Base-by-base conservation (phyloP, 306 rosid genomes). In the Astragalus glycyphyllos region DNA sequence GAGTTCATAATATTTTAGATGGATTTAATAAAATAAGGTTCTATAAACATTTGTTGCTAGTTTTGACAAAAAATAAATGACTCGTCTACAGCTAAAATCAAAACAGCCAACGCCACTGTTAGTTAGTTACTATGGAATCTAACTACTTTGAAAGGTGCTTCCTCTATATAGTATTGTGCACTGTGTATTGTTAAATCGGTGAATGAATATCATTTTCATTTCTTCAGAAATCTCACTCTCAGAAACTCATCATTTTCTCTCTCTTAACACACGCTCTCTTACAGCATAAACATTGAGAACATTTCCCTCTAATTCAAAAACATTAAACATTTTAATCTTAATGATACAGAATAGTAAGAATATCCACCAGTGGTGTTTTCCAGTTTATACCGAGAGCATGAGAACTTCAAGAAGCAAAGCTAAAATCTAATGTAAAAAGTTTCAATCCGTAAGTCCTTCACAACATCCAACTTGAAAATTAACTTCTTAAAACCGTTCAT, bases 391-490 rank as follows among this genome's bases (percentile, higher is more conserved):
- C 13, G 15, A 53, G 51, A 37, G 15, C 26, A 55, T 7, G 56
- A 32, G 20, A 74, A 59, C 46, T 75, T 58, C 75, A 56, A 65
- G 72, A 42, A 70, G 34, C 23, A 55, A 8, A 3, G 16, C 12
- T 75, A 74, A 38, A 58, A 64, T 42, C 16, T 11, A 57, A 62
- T 17, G 79, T 58, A 42, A 77, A 7, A 65, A 55, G 63, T 44
- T 72, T 69, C 51, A 47, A 11, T 0, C 2, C 23, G 23, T 2
- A 68, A 54, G 67, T 41, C 45, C 46, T 53, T 37, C 68, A 8
- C 60, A 71, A 71, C 56, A 35, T 51, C 73, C 69, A 74, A 51
- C 75, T 58, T 55, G 56, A 73, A 58, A 54, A 29, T 55, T 34
- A 26, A 57, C 71, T 23, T 57, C 58, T 82, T 70, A 50, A 60